Conservation (phyloP, 2,329 filamentous ascomycete genomes). For the Trichophyton verrucosum region DNA sequence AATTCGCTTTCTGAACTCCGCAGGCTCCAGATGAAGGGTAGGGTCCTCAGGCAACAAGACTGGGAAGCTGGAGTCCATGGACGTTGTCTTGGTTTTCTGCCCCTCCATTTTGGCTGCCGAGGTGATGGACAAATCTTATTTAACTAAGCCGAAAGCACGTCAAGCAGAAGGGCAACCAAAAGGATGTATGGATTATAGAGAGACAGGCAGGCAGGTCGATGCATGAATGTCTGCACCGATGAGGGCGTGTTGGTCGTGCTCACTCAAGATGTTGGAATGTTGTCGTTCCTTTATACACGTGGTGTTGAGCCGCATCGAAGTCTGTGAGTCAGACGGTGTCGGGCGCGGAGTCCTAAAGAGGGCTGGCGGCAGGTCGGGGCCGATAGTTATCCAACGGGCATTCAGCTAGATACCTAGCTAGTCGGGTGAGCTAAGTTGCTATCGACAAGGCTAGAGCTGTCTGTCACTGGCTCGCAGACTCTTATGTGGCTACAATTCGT, state of each 20-base stretch:
- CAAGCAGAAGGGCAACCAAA: background rate
- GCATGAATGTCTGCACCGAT: background rate
- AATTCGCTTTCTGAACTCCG: conserved; percentile 8
- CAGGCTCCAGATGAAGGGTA: conserved; percentile 3
- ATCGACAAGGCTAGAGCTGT: no score
- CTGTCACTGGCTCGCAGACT: no score
- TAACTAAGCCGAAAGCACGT: background rate
- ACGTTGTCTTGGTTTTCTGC: background rate
- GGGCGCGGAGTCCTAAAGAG: no score
- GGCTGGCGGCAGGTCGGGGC: no score
- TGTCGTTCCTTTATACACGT: no score
- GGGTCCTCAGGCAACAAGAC: conserved; percentile 11
- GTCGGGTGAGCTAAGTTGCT: no score
- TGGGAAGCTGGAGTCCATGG: conserved; percentile 13
- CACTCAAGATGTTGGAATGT: no score
- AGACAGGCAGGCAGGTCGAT: background rate
- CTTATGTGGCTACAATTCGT: no score
- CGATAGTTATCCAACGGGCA: no score
- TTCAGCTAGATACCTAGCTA: no score
- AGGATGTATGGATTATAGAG: background rate
- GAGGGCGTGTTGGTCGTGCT: background rate
- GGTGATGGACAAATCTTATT: background rate
- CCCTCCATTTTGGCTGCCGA: background rate
- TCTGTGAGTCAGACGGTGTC: no score
- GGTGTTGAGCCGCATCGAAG: no score